Evolutionary conservation across 495 filamentous ascomycete genomes (phyloP), one percentile per base, ranked within the genome.

Genomic region (Astrocystis sublimbata): DNA sequence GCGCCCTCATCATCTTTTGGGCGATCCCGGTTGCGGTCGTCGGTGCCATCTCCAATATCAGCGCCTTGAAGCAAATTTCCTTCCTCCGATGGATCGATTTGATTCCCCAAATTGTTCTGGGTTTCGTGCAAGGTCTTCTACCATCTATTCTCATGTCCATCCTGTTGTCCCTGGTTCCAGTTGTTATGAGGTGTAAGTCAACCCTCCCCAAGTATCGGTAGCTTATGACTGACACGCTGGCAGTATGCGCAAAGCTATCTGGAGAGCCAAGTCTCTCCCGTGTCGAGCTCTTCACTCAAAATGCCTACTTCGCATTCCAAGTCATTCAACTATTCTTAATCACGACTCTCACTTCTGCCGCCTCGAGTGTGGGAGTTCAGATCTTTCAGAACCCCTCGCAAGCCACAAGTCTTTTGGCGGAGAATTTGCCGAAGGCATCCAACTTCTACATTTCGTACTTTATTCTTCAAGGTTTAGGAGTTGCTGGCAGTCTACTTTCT

Each of bases 391-490:
- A 90, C 3, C 96, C 94, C 6, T 64, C 70, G 3, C 72, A 68
- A 7, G 87, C 83, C 26, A 78, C 90, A 0, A 76, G 58, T 6
- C 76, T 97, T 54, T 83, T 98, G 10, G 88, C 94, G 13, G 66
- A 78, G 15, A 89, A 89, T 60, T 76, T 98, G 10, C 94, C 94
- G 8, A 86, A 80, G 55, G 85, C 90, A 3, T 92, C 92, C 65
- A 97, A 96, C 77, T 92, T 98, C 75, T 98, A 96, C 76, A 89
- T 98, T 53, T 89, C 90, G 0, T 98, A 96, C 78, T 93, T 98
- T 70, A 88, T 97, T 67, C 81, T 98, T 28, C 93, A 97, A 74
- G 94, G 94, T 50, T 76, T 98, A 60, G 89, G 88, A n/a, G 85
- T 96, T 66, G 88, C 89, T 49, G 80, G 91, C 0, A 83, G 87